Percentiles rank a stretch among this genome's conserved stretches.
Evolutionary conservation across 768 basidiomycete species (phyloP).

Genomic region (Lactarius psammicola): DNA sequence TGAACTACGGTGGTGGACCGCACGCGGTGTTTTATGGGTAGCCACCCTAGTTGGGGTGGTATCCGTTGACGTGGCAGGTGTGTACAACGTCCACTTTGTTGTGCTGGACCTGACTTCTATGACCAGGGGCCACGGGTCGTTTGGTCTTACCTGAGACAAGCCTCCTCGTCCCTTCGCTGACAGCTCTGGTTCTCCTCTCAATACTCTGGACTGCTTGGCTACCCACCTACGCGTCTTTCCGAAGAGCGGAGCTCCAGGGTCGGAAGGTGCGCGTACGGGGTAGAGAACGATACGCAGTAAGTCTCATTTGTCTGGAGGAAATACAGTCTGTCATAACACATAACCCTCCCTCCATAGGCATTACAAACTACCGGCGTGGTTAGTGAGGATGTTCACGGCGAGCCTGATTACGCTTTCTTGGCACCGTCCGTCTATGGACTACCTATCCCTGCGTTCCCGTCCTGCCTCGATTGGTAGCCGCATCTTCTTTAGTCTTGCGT

Average conservation of each 20-base stretch:
- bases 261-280: conserved; percentile 67
- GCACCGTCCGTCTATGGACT: conserved; percentile 43
- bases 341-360: conserved; percentile 39
- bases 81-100: conserved; percentile 24
- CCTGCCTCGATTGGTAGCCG: conserved; percentile 39
- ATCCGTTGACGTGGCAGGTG: conserved; percentile 48
- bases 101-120: conserved; percentile 5
- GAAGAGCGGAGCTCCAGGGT: conserved; percentile 64
- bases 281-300: conserved; percentile 60
- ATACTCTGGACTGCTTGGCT: conserved; percentile 85
- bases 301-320: conserved; percentile 28
- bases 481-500: conserved; percentile 48
- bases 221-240: conserved; percentile 67
- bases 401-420: conserved; percentile 44
- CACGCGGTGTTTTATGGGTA: conserved; percentile 68
- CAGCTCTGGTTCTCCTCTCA: conserved; percentile 54
- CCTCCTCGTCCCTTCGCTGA: conserved; percentile 38
- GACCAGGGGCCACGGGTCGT: conserved; percentile 16
- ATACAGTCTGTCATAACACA: neutral
- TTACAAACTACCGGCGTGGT: conserved; percentile 63
- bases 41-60: conserved; percentile 45
- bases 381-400: conserved; percentile 52
- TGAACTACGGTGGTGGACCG: conserved; percentile 63
- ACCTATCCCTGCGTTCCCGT: conserved; percentile 38
- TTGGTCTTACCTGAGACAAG: conserved; percentile 3